Conservation (phyloP, 768 basidiomycete genomes). For the Russula emetica region DNA sequence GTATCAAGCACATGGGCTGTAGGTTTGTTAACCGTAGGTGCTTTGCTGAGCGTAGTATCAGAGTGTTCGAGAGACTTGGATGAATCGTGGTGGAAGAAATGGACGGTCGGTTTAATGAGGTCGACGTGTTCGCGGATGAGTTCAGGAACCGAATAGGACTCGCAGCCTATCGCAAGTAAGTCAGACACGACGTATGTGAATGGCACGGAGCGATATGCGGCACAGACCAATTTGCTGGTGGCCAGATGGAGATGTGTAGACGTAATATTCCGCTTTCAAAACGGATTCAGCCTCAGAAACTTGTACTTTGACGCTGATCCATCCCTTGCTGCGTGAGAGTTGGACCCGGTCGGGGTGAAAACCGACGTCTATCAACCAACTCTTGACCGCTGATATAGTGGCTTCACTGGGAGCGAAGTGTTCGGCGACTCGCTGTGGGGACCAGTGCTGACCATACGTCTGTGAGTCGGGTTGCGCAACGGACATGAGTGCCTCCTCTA, state of each 20-base stretch:
- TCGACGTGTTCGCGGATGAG: conserved; percentile 40
- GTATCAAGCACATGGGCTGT: conserved; percentile 29
- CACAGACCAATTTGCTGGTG: conserved; percentile 37
- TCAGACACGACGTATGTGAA: not conserved
- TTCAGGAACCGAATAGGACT: conserved; percentile 41
- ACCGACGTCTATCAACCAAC: conserved; percentile 41
- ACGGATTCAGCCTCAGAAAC: conserved; percentile 44
- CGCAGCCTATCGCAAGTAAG: conserved; percentile 33
- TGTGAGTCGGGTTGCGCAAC: conserved; percentile 44
- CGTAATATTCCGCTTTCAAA: conserved; percentile 41
- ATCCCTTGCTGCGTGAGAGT: conserved; percentile 36
- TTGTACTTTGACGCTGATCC: conserved; percentile 42
- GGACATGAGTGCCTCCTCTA: conserved; percentile 42
- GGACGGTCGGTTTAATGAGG: conserved; percentile 44
- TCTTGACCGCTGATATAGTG: conserved; percentile 38
- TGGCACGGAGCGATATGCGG: not conserved
- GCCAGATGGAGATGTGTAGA: conserved; percentile 41
- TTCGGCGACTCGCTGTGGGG: conserved; percentile 38
- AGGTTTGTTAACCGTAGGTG: conserved; percentile 11
- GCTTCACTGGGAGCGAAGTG: conserved; percentile 41
- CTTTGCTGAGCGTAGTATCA: conserved; percentile 27
- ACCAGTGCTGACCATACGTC: conserved; percentile 47
- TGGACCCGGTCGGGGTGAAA: conserved; percentile 37
- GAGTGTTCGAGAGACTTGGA: conserved; percentile 17
- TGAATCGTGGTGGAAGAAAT: conserved; percentile 35